Evolutionary conservation across 192 early-diverging fungal species (phyloP).

Genomic region (Podila clonocystis): DNA sequence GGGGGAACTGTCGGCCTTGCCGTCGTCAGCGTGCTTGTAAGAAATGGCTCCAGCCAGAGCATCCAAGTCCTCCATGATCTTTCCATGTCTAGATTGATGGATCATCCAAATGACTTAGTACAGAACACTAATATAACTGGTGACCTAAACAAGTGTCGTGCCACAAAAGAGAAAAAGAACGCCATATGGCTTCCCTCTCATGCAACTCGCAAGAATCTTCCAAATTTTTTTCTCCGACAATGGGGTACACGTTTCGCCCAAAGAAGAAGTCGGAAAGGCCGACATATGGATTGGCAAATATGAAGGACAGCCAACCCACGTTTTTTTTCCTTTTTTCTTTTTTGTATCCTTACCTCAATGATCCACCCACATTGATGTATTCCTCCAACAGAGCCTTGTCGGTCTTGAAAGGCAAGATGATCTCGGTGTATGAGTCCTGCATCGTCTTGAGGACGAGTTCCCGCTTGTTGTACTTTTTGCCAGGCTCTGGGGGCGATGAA

Average conservation of each 20-base stretch:
- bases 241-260: too few species aligned
- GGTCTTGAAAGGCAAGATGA: slow-evolving; percentile 80
- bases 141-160: too few species aligned
- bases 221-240: too few species aligned
- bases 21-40: slow-evolving; percentile 73
- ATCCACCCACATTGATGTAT: slow-evolving; percentile 79
- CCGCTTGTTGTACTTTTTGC: slow-evolving; percentile 16
- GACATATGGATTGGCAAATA: too few species aligned
- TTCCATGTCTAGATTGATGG: slow-evolving; percentile 63
- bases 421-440: slow-evolving; percentile 78
- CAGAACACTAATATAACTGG: too few species aligned
- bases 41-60: slow-evolving; percentile 79
- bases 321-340: not conserved
- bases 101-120: too few species aligned
- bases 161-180: too few species aligned
- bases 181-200: too few species aligned
- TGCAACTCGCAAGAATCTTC: too few species aligned
- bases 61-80: slow-evolving; percentile 87
- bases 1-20: slow-evolving; percentile 42
- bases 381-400: slow-evolving; percentile 76
- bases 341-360: slow-evolving; percentile 58
- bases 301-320: too few species aligned
- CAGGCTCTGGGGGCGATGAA: slow-evolving; percentile 3
- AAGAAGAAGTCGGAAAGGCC: not conserved
- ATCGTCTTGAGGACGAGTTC: slow-evolving; percentile 64